A percentile compares a stretch with the other conserved stretches of the same genome.
phyloP scores from a whole-genome alignment of 192 early-diverging fungal species.

The Linnemannia zychae region DNA sequence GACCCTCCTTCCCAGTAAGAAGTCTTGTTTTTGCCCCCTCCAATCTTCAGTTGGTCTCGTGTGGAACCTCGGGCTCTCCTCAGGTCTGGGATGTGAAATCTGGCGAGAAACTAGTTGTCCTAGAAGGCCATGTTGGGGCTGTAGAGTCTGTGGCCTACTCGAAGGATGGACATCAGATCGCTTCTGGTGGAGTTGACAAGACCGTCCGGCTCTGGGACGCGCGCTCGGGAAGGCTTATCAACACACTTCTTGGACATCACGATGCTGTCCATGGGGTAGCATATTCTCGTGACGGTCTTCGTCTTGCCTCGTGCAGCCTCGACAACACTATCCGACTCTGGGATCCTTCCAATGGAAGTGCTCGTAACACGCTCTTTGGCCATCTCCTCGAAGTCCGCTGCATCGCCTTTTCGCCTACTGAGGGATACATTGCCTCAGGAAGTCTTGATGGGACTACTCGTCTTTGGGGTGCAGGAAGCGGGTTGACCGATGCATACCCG shows the following conservation, averaged over 20 bases:
- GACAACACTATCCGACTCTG: slow-evolving; percentile 2
- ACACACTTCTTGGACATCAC: background rate
- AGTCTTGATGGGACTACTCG: background rate
- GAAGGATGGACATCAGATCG: slow-evolving; percentile 83
- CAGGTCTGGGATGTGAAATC: slow-evolving; percentile 76
- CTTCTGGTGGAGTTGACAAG: slow-evolving; percentile 93
- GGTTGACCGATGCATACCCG: background rate
- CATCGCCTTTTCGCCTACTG: background rate
- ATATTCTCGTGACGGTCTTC: background rate
- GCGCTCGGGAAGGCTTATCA: background rate
- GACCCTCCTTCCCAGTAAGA: slow-evolving; percentile 66
- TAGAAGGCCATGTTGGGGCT: slow-evolving; percentile 84
- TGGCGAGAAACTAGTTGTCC: slow-evolving; percentile 8
- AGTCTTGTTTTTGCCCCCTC: slow-evolving; percentile 82
- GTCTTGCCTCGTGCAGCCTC: background rate
- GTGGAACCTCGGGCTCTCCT: slow-evolving; percentile 85
- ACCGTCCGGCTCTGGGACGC: slow-evolving; percentile 63
- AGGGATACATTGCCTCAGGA: background rate
- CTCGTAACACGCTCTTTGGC: background rate
- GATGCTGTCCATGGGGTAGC: background rate
- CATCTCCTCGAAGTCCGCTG: background rate
- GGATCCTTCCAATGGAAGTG: background rate
- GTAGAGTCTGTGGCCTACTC: slow-evolving; percentile 92
- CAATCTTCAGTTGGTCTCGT: slow-evolving; percentile 75
- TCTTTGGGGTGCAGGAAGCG: slow-evolving; percentile 12